These are phyloP conservation scores for Phlegmacium glaucopus DNA, from an alignment of 768 basidiomycete genomes.

Conservation along the genomic window DNA sequence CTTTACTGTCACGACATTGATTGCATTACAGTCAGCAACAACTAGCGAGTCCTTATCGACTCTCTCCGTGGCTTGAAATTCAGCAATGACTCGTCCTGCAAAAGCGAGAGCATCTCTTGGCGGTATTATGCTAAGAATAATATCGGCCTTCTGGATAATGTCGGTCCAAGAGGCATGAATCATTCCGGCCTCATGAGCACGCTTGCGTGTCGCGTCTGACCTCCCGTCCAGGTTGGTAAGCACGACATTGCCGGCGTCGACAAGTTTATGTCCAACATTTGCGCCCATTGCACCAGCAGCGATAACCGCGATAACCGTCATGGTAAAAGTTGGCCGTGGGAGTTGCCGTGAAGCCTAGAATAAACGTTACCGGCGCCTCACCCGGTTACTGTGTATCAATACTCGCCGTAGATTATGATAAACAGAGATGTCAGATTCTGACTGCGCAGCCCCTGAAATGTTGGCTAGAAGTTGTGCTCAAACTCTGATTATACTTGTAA, in stretches of 20 bases:
- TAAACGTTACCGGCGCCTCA: no score
- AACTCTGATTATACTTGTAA: no score
- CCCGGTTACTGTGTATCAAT: no score
- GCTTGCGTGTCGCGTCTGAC: constrained; percentile 45
- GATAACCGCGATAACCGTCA: constrained; percentile 41
- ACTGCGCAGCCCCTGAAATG: no score
- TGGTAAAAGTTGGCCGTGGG: constrained; percentile 13
- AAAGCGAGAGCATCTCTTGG: constrained; percentile 49
- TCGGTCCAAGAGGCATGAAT: constrained; percentile 25
- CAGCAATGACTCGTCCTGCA: constrained; percentile 35
- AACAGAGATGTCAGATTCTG: no score
- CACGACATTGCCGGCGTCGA: constrained; percentile 45
- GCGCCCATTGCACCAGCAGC: constrained; percentile 61
- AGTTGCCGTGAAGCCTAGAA: constrained; percentile 7
- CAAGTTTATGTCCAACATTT: constrained; percentile 47
- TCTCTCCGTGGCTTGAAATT: constrained; percentile 16
- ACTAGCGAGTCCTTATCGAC: constrained; percentile 21
- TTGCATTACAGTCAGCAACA: constrained; percentile 59
- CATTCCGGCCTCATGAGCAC: constrained; percentile 52
- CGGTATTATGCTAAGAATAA: constrained; percentile 57
- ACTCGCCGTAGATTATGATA: no score
- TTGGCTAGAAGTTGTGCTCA: no score
- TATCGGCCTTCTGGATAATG: constrained; percentile 32
- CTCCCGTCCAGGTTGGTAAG: constrained; percentile 54
- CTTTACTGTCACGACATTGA: constrained; percentile 48